Percentiles rank a stretch among this genome's conserved stretches.
These are phyloP conservation scores for Candida yuanshanica DNA, from an alignment of 805 yeast species.

Conservation along the genomic window DNA sequence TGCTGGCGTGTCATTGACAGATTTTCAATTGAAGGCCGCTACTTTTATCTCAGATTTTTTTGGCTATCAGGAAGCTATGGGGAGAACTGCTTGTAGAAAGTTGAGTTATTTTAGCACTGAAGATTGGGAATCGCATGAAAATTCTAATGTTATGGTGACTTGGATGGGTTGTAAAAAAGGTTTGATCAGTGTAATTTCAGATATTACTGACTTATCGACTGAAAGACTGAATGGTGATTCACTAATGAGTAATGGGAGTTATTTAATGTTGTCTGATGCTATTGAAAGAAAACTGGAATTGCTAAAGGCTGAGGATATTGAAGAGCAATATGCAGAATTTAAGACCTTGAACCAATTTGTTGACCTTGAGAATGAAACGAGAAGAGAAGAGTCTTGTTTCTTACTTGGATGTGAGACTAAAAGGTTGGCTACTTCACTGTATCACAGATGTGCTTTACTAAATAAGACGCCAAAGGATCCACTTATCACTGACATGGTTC, in stretches of 20 bases:
- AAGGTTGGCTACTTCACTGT: slow-evolving; percentile 4
- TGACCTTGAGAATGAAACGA: background rate
- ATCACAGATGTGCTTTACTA: slow-evolving; percentile 4
- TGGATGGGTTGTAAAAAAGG: slow-evolving; percentile 10
- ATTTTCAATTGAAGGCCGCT: background rate
- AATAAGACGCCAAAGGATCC: slow-evolving; percentile 4
- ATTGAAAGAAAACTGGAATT: background rate
- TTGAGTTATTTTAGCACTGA: slow-evolving; percentile 3
- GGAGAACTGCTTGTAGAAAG: slow-evolving; percentile 9
- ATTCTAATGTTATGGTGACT: slow-evolving; percentile 1
- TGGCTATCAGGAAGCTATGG: slow-evolving; percentile 9
- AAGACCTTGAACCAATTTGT: background rate
- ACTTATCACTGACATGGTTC: background rate
- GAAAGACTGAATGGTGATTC: slow-evolving; percentile 3
- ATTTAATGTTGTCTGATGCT: background rate
- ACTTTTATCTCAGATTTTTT: slow-evolving; percentile 6
- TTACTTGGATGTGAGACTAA: slow-evolving; percentile 8
- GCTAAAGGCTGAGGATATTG: background rate
- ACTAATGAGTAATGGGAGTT: background rate
- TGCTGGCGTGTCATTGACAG: background rate
- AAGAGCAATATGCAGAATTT: background rate
- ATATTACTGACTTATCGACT: slow-evolving; percentile 7
- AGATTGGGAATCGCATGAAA: slow-evolving; percentile 3
- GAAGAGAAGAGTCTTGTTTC: slow-evolving; percentile 7
- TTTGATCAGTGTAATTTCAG: slow-evolving; percentile 5